phyloP scores from a whole-genome alignment of 345 rosid species.

The Ceriops decandra region DNA sequence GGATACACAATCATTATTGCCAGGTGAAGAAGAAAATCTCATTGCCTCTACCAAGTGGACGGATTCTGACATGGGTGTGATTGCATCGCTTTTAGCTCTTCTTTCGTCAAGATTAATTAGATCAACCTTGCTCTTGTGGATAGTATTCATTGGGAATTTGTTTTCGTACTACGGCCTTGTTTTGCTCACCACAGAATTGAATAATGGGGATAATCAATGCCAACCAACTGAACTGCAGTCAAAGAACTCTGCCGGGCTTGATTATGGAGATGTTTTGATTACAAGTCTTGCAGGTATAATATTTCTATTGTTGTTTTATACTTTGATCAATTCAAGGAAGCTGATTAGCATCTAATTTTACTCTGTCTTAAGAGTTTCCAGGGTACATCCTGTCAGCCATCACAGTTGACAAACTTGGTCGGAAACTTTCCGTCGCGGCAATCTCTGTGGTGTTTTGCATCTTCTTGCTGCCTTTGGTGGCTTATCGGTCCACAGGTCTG shows the following conservation, averaged over 20 bases:
- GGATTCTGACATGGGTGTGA: conserved; percentile 36
- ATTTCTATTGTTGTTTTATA: not conserved
- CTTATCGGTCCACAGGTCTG: conserved; percentile 50
- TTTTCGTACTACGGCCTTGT: conserved; percentile 87
- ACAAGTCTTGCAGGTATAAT: conserved; percentile 76
- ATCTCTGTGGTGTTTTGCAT: conserved; percentile 66
- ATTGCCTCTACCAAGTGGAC: conserved; percentile 23
- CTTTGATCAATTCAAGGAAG: not conserved
- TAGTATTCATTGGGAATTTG: conserved; percentile 77
- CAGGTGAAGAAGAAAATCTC: conserved; percentile 10
- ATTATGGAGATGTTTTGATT: conserved; percentile 69
- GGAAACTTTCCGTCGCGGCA: conserved; percentile 70
- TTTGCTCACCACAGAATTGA: conserved; percentile 84
- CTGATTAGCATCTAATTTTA: conserved; percentile 17
- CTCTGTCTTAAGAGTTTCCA: conserved; percentile 59
- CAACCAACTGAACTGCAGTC: conserved; percentile 23
- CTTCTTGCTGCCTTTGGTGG: conserved; percentile 65
- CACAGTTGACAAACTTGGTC: conserved; percentile 74
- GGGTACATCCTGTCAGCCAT: conserved; percentile 74
- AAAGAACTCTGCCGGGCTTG: conserved; percentile 35
- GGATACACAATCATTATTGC: conserved; percentile 35
- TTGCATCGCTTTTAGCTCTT: conserved; percentile 44
- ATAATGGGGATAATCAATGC: conserved; percentile 45
- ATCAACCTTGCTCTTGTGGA: conserved; percentile 79
- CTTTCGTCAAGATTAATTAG: conserved; percentile 62